Evolutionary conservation across 163 green algal genomes (phyloP).

Genomic region (Chloromonas sp.): DNA sequence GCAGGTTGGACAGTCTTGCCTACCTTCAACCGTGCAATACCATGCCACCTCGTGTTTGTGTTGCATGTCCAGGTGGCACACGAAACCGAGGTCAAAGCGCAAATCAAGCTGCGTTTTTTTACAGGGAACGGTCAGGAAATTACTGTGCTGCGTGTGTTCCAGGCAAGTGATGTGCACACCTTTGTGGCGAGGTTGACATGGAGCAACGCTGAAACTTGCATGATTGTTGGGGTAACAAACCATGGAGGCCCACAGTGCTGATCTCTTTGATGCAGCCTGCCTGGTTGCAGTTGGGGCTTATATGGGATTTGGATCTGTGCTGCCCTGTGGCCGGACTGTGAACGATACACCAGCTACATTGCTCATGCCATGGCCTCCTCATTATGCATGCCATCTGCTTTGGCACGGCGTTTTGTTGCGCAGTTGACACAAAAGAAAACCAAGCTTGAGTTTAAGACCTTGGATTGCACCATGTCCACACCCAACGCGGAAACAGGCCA

Average conservation of each 20-base stretch:
- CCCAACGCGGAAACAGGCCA: conserved; percentile 64
- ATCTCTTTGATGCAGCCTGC: too few relatives aligned
- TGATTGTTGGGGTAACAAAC: too few relatives aligned
- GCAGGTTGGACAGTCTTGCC: neutral
- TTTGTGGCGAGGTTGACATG: neutral
- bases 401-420: neutral
- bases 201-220: neutral
- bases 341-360: too few relatives aligned
- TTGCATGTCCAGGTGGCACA: conserved; percentile 60
- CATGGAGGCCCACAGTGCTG: too few relatives aligned
- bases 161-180: conserved; percentile 33
- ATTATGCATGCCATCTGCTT: too few relatives aligned
- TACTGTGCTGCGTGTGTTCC: conserved; percentile 78
- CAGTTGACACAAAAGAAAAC: conserved; percentile 68
- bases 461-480: conserved; percentile 81
- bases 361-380: too few relatives aligned
- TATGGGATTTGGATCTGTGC: too few relatives aligned
- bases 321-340: too few relatives aligned
- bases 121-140: conserved; percentile 62
- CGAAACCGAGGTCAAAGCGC: conserved; percentile 92
- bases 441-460: conserved; percentile 72
- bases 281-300: too few relatives aligned
- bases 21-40: neutral
- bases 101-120: conserved; percentile 91
- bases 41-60: too few relatives aligned